Conservation (phyloP, 2,329 filamentous ascomycete genomes). For the Bipolaris victoriae region DNA sequence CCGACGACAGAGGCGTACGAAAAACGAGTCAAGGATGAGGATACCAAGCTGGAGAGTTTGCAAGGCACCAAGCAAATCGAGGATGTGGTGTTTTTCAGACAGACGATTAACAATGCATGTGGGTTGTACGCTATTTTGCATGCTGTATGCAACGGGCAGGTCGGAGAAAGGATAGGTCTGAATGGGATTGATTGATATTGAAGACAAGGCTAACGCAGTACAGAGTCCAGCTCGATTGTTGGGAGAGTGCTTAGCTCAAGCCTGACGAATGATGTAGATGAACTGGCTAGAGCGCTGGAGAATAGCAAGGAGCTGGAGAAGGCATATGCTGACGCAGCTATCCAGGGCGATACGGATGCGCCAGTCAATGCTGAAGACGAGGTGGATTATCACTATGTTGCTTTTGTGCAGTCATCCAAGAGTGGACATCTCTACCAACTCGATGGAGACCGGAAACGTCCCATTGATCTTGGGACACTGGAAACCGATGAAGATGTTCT, state of each 20-base stretch:
- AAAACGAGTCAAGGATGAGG: constrained; percentile 73
- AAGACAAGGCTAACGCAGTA: not conserved
- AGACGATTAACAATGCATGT: constrained; percentile 94
- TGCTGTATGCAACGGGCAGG: constrained; percentile 77
- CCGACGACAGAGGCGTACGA: constrained; percentile 82
- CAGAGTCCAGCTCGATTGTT: constrained; percentile 24
- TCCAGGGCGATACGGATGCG: constrained; percentile 34
- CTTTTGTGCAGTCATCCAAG: constrained; percentile 39
- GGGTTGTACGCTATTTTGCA: constrained; percentile 89
- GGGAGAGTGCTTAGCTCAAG: constrained; percentile 18
- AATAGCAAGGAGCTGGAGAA: constrained; percentile 30
- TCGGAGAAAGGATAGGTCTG: constrained; percentile 65
- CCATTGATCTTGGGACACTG: constrained; percentile 37
- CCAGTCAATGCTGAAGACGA: constrained; percentile 40
- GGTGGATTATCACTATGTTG: constrained; percentile 45
- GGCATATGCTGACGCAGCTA: constrained; percentile 35
- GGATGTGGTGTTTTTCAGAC: constrained; percentile 85
- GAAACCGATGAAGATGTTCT: constrained; percentile 32
- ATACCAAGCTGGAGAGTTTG: constrained; percentile 67
- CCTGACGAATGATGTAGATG: constrained; percentile 15
- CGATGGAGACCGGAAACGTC: constrained; percentile 41
- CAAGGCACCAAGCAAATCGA: constrained; percentile 66
- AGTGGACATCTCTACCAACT: constrained; percentile 37
- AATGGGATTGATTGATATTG: constrained; percentile 7
- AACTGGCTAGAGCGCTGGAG: constrained; percentile 31